Base-by-base conservation (phyloP, 495 filamentous ascomycete species). In the Wilcoxina mikolae region DNA sequence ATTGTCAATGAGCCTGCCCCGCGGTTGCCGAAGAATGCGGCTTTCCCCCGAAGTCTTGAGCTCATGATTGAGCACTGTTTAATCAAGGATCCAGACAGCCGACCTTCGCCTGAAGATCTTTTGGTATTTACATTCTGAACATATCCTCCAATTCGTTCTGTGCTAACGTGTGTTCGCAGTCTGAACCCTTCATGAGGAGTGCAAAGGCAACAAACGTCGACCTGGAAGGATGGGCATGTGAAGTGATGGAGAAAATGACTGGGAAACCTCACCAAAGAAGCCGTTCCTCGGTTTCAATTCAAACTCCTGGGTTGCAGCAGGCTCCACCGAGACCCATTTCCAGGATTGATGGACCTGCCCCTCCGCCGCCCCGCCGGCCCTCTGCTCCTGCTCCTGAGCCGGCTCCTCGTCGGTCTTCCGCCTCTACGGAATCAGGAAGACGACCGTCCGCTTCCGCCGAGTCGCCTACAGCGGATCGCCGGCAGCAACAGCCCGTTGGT, bases 1-100 rank as follows among this genome's bases (percentile, higher is more conserved):
- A 98, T 98, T 65, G 91, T 98, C 39, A 85, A 95, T 61, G 91
- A 98, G 67, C 85, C 91, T 1, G 86, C 91, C 1, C 91, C 91
- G 3, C 85, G 78, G 62, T 77, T 96, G 29, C 91, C 91, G 12
- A 90, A 95, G 75, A 95, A 88, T 65, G 89, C 95, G 64, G 91
- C 91, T 0, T 98, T 98, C 74, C 91, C 91, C 7, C 76, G 78
- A 3, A 94, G 95, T 54, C 71, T 98, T 31, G 90, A 98, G 63
- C 86, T 95, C 52, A 91, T 96, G 78, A 88, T 96, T 51, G 87
- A 88, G 47, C 94, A 94, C 67, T 98, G 93, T 68, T 70, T 98
- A 57, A 76, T 85, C 64, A 98, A 98, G 69, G 78, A 80, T 45
- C 81, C 91, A 0, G 85, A 87, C 27, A 76, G 84, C 60, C 79